phyloP scores from a whole-genome alignment of 306 rosid genomes.

The Corylus heterophylla region DNA sequence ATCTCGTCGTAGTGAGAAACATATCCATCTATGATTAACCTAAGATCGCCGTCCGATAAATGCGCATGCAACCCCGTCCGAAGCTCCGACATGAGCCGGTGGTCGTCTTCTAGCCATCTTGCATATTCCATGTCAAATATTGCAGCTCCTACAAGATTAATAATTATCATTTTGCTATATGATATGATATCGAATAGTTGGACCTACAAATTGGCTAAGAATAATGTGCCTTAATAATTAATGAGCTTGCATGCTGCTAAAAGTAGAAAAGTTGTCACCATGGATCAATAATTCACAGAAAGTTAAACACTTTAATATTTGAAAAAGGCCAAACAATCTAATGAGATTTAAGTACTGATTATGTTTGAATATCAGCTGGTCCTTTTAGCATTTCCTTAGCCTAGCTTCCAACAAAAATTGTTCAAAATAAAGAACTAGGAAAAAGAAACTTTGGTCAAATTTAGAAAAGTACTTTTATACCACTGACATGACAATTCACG shows the following conservation, averaged over 20 bases:
- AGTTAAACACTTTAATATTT: constrained; percentile 26
- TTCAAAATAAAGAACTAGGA: background rate
- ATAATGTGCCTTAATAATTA: background rate
- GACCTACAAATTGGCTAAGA: background rate
- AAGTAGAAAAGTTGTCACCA: constrained; percentile 24
- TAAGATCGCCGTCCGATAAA: constrained; percentile 61
- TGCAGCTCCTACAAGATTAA: constrained; percentile 61
- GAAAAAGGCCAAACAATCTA: constrained; percentile 33
- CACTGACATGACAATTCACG: too few species aligned
- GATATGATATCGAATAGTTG: background rate
- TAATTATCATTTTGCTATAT: background rate
- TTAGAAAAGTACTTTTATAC: background rate
- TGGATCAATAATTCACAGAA: constrained; percentile 31
- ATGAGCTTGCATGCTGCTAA: constrained; percentile 1
- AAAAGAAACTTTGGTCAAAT: constrained; percentile 32
- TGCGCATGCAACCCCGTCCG: constrained; percentile 59
- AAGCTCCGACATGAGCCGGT: constrained; percentile 70
- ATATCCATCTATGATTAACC: constrained; percentile 63
- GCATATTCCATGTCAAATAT: constrained; percentile 93
- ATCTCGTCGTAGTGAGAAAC: constrained; percentile 74
- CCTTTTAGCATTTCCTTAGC: background rate
- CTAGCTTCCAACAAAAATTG: background rate
- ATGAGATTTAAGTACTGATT: background rate
- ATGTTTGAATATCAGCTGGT: background rate
- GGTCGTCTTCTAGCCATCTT: constrained; percentile 91